These are phyloP conservation scores for Aspergillus floridensis DNA, from an alignment of 2,329 filamentous ascomycete genomes.

Conservation along the genomic window DNA sequence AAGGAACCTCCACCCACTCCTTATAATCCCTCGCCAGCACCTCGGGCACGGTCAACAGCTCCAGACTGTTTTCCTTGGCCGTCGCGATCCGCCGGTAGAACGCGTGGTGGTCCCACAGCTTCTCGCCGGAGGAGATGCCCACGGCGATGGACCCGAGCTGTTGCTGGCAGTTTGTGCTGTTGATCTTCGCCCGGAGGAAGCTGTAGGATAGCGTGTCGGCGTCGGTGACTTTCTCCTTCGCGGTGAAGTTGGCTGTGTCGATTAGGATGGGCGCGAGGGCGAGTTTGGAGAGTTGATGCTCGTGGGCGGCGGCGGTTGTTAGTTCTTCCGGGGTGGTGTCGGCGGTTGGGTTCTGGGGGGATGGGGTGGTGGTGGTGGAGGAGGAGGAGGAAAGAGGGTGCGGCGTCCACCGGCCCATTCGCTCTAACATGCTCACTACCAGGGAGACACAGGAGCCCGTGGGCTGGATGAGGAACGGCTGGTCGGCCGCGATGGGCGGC, in stretches of 20 bases:
- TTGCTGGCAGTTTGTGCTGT: not conserved
- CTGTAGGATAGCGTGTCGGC: conserved; percentile 48
- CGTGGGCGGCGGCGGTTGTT: not conserved
- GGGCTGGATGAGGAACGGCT: conserved; percentile 54
- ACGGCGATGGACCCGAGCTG: not conserved
- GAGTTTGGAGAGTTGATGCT: conserved; percentile 37
- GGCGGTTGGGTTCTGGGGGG: not conserved
- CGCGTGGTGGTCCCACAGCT: conserved; percentile 44
- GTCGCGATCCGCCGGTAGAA: conserved; percentile 54
- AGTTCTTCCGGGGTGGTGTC: conserved; percentile 19
- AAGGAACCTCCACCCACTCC: conserved; percentile 51
- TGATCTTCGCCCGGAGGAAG: conserved; percentile 54
- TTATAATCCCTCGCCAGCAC: conserved; percentile 64
- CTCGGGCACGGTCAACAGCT: conserved; percentile 52
- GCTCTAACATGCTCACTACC: conserved; percentile 50
- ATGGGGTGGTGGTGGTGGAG: conserved; percentile 11
- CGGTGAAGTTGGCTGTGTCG: conserved; percentile 46
- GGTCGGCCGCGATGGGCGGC: conserved; percentile 38
- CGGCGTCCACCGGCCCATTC: conserved; percentile 46
- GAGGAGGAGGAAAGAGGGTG: not conserved
- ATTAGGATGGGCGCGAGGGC: conserved; percentile 45
- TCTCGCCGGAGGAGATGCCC: not conserved
- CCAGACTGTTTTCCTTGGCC: conserved; percentile 56
- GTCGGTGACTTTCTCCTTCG: conserved; percentile 46
- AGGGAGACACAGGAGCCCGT: conserved; percentile 60